Conservation (phyloP, 345 rosid genomes). For the Acer yangbiense region DNA sequence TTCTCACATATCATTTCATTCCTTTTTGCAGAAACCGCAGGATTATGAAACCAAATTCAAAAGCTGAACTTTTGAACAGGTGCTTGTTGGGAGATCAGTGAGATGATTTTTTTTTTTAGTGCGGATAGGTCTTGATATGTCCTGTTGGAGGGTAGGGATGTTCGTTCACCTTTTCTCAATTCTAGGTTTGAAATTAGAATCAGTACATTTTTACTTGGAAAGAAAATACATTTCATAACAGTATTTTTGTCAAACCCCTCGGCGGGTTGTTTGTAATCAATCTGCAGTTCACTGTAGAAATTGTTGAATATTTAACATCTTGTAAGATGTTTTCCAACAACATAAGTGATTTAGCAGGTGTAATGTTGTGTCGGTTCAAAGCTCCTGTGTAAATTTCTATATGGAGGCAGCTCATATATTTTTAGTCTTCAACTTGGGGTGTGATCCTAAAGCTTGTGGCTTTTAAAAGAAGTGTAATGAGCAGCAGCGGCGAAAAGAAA, state of each 20-base stretch:
- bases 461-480: too few relatives aligned
- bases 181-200: constrained; percentile 1
- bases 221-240: not conserved
- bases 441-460: too few relatives aligned
- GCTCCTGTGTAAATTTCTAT: not conserved
- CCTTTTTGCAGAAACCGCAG: constrained; percentile 50
- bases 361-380: not conserved
- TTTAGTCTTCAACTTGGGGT: too few relatives aligned
- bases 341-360: not conserved
- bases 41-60: constrained; percentile 71
- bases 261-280: not conserved
- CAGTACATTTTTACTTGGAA: not conserved
- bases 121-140: constrained; percentile 5
- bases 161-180: not conserved
- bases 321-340: not conserved
- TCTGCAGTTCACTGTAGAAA: not conserved
- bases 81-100: not conserved
- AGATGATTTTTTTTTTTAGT: not conserved
- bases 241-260: not conserved
- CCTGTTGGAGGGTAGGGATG: not conserved
- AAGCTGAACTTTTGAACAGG: constrained; percentile 27
- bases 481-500: too few relatives aligned
- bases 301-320: not conserved
- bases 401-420: not conserved
- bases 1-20: not conserved